Conservation (phyloP, 176 grass and related monocot genomes). For the Carex scoparia region DNA sequence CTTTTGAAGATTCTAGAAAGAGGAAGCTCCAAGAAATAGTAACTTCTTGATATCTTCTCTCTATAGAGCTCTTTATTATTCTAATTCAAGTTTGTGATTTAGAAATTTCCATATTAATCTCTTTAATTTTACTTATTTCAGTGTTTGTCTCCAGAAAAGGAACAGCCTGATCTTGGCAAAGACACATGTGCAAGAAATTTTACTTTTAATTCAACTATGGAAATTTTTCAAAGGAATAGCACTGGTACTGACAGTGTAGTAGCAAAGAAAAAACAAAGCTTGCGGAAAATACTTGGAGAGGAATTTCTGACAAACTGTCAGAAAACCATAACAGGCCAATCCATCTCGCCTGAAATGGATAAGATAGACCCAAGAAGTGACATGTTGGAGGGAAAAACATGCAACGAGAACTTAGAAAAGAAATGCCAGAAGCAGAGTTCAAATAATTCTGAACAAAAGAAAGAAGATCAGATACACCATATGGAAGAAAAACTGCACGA, state of each 20-base stretch:
- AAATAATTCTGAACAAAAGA: constrained; percentile 9
- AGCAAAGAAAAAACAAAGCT: constrained; percentile 45
- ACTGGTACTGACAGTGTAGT: background rate
- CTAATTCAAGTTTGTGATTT: background rate
- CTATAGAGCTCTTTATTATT: background rate
- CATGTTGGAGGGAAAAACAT: background rate
- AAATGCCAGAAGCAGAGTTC: background rate
- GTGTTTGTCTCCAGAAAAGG: constrained; percentile 18
- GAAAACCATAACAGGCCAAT: background rate
- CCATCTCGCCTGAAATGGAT: background rate
- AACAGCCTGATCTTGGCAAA: background rate
- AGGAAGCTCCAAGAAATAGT: constrained; percentile 24
- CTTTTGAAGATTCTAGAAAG: constrained; percentile 26
- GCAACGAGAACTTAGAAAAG: background rate
- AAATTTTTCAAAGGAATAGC: constrained; percentile 2
- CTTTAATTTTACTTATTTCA: constrained; percentile 6
- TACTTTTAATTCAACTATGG: constrained; percentile 8
- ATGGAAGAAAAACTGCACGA: background rate
- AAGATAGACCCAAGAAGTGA: background rate
- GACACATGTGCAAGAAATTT: background rate
- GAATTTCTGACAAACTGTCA: constrained; percentile 26
- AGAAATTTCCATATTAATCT: background rate
- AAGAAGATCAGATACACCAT: background rate
- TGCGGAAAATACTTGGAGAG: constrained; percentile 26
- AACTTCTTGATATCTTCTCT: background rate